Evolutionary conservation across 1,284 basidiomycete species (phyloP), one percentile per base, ranked within the genome.

Genomic region (Vanrija pseudolonga): DNA sequence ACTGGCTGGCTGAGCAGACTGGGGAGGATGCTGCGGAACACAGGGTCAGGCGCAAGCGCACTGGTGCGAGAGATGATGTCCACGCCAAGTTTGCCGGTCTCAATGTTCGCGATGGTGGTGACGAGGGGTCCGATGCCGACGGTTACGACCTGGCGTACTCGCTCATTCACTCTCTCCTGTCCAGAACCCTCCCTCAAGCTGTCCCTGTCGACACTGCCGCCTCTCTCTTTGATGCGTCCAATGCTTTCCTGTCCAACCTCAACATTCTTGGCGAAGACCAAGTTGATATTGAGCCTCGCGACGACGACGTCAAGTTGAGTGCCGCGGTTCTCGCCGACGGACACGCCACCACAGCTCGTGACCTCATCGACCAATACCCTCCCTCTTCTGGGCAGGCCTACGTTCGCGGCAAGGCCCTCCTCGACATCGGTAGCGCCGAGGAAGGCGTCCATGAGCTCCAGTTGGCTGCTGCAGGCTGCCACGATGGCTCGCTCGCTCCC

Each of bases 321-420:
- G 83, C 89, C 59, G 77, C 79, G 22, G 78, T 95, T 37, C 80
- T 87, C 24, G 72, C 79, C 3, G 78, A 89, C 45, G 87, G 85
- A 3, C 85, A 89, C 66, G 77, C 81, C 45, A 79, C 82, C 55
- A 79, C 84, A 26, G 81, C 88, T 1, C 74, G 81, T 47, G 85
- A 87, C 56, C 78, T 89, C 45, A 76, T 88, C 47, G 81, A 82
- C 17, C 85, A 87, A 82, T 82, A 90, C 47, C 90, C 90, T 24
- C 78, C 84, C 45, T 87, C 86, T 12, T 83, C 87, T 28, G 89
- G 83, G 7, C 84, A 86, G 53, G 81, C 81, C 44, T 96, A 89
- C 71, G 82, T 92, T 23, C 80, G 81, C 46, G 87, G 85, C 2
- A 78, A 85, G 60, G 79, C 90, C 14, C 83, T 81, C 77, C 74